Evolutionary conservation across 106 monocot genomes (phyloP), one percentile per base, ranked within the genome.

Genomic region (Hemerocallis citrina): DNA sequence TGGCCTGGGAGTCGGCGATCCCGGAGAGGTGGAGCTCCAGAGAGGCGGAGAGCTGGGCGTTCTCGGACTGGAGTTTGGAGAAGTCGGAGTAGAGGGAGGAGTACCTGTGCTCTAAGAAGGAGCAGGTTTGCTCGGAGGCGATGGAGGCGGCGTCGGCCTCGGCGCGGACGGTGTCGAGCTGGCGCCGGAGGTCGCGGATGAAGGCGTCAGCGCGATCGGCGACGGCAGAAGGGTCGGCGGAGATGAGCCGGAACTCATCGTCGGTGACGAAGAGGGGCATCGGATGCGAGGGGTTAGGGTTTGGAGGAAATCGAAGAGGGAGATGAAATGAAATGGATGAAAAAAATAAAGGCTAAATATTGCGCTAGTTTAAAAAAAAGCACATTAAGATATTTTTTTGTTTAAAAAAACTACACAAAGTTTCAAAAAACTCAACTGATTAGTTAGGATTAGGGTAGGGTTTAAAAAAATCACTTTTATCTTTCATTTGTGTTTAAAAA

Each of bases 221-320:
- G 34, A 98, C 77, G 28, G 69, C 61, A 2, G 68, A 7, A 27
- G 87, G 65, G 63, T 91, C 90, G 56, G 68, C 51, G 60, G 78
- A 59, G 68, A 68, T 41, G 34, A 60, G 75, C n/a, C 64, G 60
- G 69, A 88, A 66, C 76, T 98, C 96, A 68, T 98, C 96, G 15
- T 98, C 87, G 6, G 96, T 77, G 29, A 98, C 62, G 81, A 98
- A 98, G 54, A 98, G 71, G 36, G 96, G 87, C 96, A 98, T 95
- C 56, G n/a, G n/a, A n/a, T n/a, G 66, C 28, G 23, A 63, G 42
- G 21, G 19, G 20, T 48, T 11, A 1, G 48, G 48, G 23, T 13
- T 42, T 15, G 42, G 13, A 5, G 42, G 16, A 42, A 22, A 20
- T 0, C 7, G 23, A 23, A 7, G 21, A 23, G 8, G 48, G 13